These are phyloP conservation scores for Fabrea salina DNA, from an alignment of 169 alveolate species.

Conservation along the genomic window DNA sequence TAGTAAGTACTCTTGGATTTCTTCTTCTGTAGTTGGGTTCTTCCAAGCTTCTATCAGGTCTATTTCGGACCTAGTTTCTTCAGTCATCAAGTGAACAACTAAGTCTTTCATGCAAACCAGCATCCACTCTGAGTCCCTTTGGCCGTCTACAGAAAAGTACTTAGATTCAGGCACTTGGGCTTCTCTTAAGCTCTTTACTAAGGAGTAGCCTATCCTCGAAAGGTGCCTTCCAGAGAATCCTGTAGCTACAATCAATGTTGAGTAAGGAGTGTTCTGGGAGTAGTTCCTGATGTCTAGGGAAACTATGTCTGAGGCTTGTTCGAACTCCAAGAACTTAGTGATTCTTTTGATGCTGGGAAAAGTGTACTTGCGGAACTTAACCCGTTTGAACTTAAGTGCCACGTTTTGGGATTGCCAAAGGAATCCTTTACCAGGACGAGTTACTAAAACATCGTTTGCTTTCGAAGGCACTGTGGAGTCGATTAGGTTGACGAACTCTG, in stretches of 20 bases:
- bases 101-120: background rate
- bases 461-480: background rate
- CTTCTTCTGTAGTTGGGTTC: background rate
- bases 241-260: background rate
- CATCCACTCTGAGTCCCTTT: conserved; percentile 11
- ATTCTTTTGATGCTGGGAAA: background rate
- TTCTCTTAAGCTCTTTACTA: background rate
- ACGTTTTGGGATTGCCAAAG: background rate
- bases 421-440: conserved; percentile 9
- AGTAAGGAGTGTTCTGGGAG: background rate
- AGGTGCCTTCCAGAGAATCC: conserved; percentile 17
- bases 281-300: background rate
- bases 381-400: background rate
- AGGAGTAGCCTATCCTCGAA: conserved; percentile 3
- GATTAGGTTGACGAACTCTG: background rate
- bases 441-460: background rate
- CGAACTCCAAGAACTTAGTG: background rate
- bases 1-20: background rate
- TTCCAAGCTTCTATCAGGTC: background rate
- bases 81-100: background rate
- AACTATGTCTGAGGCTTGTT: conserved; percentile 1
- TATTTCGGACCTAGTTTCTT: conserved; percentile 1
- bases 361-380: background rate
- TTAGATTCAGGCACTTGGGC: conserved; percentile 13
- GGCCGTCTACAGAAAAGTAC: background rate